Evolutionary conservation across 352 stramenopile species (phyloP).

Genomic region (Phytophthora podocarpi): DNA sequence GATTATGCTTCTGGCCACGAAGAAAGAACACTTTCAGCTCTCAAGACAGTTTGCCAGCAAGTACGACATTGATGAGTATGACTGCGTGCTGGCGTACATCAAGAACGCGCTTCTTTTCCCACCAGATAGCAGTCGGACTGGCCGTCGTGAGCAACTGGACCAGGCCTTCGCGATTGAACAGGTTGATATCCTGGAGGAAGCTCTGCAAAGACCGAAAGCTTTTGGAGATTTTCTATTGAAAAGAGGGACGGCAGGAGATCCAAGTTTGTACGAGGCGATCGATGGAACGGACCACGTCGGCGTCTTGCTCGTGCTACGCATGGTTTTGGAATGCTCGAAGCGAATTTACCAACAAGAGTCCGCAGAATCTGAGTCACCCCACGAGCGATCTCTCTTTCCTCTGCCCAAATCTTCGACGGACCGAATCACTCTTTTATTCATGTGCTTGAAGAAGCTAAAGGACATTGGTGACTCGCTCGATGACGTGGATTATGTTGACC

Average conservation of each 20-base stretch:
- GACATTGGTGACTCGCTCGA: conserved; percentile 39
- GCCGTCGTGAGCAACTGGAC: conserved; percentile 71
- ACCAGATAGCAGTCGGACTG: conserved; percentile 1
- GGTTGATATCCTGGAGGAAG: conserved; percentile 68
- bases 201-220: conserved; percentile 50
- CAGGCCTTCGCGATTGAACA: conserved; percentile 58
- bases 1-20: conserved; percentile 59
- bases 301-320: conserved; percentile 67
- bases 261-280: conserved; percentile 60
- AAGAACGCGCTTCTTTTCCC: conserved; percentile 42
- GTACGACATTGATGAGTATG: conserved; percentile 68
- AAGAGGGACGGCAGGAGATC: conserved; percentile 1
- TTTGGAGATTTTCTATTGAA: conserved; percentile 70
- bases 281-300: conserved; percentile 73
- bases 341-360: conserved; percentile 33
- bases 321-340: conserved; percentile 82
- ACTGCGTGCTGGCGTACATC: conserved; percentile 72
- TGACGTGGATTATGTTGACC: conserved; percentile 32
- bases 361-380: conserved; percentile 3
- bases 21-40: conserved; percentile 48
- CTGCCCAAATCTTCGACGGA: conserved; percentile 57
- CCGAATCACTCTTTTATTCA: conserved; percentile 70
- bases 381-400: conserved; percentile 43
- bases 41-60: conserved; percentile 69
- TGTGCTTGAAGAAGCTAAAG: conserved; percentile 82